Percentiles rank a stretch among this genome's conserved stretches.
phyloP scores from a whole-genome alignment of 1,284 basidiomycete species.

The Paramarasmius palmivorus region DNA sequence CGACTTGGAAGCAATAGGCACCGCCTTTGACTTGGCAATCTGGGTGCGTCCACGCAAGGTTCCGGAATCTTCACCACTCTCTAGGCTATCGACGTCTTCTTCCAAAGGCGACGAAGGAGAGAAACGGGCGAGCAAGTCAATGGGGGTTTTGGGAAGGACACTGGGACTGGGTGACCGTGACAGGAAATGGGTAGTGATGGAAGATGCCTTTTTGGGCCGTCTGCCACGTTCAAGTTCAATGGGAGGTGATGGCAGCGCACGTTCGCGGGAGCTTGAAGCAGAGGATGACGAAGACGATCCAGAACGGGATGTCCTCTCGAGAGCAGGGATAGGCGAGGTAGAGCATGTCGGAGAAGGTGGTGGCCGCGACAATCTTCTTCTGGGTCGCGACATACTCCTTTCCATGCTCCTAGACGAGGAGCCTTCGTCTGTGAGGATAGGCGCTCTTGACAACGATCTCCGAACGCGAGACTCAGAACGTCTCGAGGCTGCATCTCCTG shows the following conservation, averaged over 20 bases:
- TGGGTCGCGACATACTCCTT: not conserved
- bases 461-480: constrained; percentile 37
- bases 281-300: constrained; percentile 27
- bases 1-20: not conserved
- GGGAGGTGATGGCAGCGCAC: constrained; percentile 27
- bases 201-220: constrained; percentile 28
- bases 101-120: constrained; percentile 8
- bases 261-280: constrained; percentile 25
- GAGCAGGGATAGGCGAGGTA: constrained; percentile 23
- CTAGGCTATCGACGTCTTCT: constrained; percentile 3
- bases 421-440: constrained; percentile 33
- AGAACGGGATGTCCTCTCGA: constrained; percentile 20
- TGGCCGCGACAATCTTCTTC: not conserved
- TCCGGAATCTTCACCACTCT: not conserved
- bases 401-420: constrained; percentile 31
- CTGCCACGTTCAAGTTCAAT: constrained; percentile 41
- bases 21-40: not conserved
- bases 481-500: constrained; percentile 33
- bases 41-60: not conserved
- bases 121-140: constrained; percentile 23
- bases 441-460: constrained; percentile 45
- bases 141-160: constrained; percentile 37
- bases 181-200: constrained; percentile 16
- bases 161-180: constrained; percentile 43
- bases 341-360: constrained; percentile 17